Evolutionary conservation across 345 rosid species (phyloP).

Genomic region (Ricinus communis): DNA sequence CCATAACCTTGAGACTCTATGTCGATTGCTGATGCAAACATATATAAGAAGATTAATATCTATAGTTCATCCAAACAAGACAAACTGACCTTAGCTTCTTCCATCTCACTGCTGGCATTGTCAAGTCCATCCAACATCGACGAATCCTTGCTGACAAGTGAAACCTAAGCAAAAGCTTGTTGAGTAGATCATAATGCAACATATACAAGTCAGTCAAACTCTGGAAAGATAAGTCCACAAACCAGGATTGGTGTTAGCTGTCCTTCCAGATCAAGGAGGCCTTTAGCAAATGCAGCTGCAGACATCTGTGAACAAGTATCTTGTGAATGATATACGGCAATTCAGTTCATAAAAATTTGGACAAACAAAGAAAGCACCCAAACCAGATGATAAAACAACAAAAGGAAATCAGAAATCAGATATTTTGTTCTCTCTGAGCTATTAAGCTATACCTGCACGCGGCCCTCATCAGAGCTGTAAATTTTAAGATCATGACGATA

Average conservation of each 20-base stretch:
- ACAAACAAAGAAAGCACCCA: conserved; percentile 1
- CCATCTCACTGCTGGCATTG: conserved; percentile 89
- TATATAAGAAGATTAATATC: conserved; percentile 11
- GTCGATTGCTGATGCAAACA: background rate
- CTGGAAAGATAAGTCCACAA: conserved; percentile 26
- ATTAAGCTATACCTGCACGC: conserved; percentile 75
- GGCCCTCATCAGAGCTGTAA: conserved; percentile 99
- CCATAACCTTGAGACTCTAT: conserved; percentile 4
- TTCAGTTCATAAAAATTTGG: conserved; percentile 1
- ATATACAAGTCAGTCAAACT: conserved; percentile 14
- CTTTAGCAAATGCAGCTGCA: conserved; percentile 99
- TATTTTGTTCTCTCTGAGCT: background rate
- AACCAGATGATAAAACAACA: conserved; percentile 14
- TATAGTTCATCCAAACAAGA: conserved; percentile 17
- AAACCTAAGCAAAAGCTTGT: conserved; percentile 61
- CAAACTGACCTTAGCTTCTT: conserved; percentile 82
- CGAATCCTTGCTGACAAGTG: conserved; percentile 99
- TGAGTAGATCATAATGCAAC: conserved; percentile 22
- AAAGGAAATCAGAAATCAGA: conserved; percentile 15
- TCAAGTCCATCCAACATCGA: conserved; percentile 99
- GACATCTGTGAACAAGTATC: conserved; percentile 73
- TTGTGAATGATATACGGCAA: conserved; percentile 7
- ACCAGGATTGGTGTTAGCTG: conserved; percentile 98
- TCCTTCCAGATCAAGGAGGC: conserved; percentile 99
- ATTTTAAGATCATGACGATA: conserved; percentile 98